These are phyloP conservation scores for Conidiobolus incongruus DNA, from an alignment of 371 early-diverging fungal genomes.

Conservation along the genomic window DNA sequence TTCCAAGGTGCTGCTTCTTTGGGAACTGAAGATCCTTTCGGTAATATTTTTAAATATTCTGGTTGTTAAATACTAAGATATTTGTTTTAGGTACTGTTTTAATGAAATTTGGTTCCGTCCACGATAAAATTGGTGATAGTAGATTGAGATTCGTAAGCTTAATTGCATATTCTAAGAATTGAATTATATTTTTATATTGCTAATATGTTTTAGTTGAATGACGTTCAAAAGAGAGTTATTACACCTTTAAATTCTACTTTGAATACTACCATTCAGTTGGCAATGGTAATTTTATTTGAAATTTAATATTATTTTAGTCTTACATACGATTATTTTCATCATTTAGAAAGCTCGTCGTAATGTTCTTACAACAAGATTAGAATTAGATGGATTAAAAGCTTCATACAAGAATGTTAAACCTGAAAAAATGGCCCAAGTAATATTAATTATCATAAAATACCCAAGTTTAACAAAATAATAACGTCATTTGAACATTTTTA, in stretches of 20 bases:
- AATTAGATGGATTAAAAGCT: slow-evolving; percentile 64
- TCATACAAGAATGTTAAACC: slow-evolving; percentile 40
- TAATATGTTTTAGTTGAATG: slow-evolving; percentile 16
- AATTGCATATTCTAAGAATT: not conserved
- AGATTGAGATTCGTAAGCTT: slow-evolving; percentile 33
- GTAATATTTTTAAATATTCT: slow-evolving; percentile 7
- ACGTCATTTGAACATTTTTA: not conserved
- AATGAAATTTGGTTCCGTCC: slow-evolving; percentile 51
- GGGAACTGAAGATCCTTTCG: slow-evolving; percentile 52
- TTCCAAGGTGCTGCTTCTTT: slow-evolving; percentile 31
- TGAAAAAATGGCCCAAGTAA: slow-evolving; percentile 26
- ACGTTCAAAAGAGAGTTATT: slow-evolving; percentile 41
- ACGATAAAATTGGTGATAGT: slow-evolving; percentile 61
- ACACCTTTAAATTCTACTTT: slow-evolving; percentile 44
- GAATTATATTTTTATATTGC: not conserved
- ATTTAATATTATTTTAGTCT: not conserved
- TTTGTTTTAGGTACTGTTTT: slow-evolving; percentile 38
- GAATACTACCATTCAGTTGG: slow-evolving; percentile 46
- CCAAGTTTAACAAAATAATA: not conserved
- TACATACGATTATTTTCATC: not conserved
- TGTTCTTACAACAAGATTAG: slow-evolving; percentile 50
- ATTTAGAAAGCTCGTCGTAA: slow-evolving; percentile 50
- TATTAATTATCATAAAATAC: not conserved
- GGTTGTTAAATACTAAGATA: not conserved
- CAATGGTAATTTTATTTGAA: slow-evolving; percentile 17